Conservation (phyloP, 1,284 basidiomycete genomes). For the Fistulinella cinereoalba region DNA sequence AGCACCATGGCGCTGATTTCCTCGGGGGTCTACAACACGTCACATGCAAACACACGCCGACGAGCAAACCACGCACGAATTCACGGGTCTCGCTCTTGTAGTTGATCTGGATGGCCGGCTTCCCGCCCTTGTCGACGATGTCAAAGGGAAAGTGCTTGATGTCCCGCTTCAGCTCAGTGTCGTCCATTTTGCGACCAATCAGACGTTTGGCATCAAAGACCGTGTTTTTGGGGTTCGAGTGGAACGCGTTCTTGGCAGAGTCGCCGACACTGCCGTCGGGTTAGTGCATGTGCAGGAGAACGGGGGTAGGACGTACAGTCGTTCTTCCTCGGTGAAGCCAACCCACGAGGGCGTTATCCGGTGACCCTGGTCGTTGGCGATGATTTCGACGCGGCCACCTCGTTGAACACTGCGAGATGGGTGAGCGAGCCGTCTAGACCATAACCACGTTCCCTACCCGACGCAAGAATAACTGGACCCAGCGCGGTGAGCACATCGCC, state of each 20-base stretch:
- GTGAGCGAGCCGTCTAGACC: too few species aligned
- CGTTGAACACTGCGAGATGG: conserved; percentile 99
- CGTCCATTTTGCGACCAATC: conserved; percentile 83
- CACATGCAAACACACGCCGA: conserved; percentile 10
- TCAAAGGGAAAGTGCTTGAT: conserved; percentile 96
- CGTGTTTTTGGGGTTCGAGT: conserved; percentile 83
- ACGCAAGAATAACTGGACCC: conserved; percentile 71
- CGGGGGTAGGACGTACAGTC: too few species aligned
- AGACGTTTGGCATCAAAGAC: conserved; percentile 91
- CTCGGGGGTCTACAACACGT: conserved; percentile 71
- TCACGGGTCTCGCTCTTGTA: conserved; percentile 91
- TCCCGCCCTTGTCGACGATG: conserved; percentile 77
- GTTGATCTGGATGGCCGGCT: conserved; percentile 87
- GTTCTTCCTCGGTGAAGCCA: conserved; percentile 90
- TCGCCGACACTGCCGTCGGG: too few species aligned
- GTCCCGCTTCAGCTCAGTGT: conserved; percentile 90
- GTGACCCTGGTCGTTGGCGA: conserved; percentile 97
- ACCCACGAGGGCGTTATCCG: conserved; percentile 95
- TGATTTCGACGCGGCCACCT: conserved; percentile 98
- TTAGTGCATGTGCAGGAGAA: too few species aligned
- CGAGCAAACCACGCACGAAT: conserved; percentile 62
- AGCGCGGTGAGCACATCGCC: too few species aligned
- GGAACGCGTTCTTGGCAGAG: conserved; percentile 94
- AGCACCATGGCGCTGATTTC: conserved; percentile 98
- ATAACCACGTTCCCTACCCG: conserved; percentile 53